phyloP scores from a whole-genome alignment of 1,284 basidiomycete species.

The Tranzscheliella williamsii region DNA sequence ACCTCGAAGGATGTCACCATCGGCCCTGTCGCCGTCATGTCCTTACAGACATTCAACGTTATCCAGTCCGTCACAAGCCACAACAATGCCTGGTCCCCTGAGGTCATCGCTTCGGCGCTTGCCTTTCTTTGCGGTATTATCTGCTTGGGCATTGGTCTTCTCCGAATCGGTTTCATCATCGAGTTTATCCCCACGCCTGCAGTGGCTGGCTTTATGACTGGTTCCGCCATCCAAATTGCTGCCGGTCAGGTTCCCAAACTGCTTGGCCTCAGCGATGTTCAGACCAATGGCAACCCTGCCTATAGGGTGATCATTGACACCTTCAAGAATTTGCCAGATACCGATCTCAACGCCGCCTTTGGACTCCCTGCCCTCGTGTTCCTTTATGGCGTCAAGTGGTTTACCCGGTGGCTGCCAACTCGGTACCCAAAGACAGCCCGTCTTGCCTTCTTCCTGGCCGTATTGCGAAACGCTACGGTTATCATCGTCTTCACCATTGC shows the following conservation, averaged over 20 bases:
- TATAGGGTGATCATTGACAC: conserved; percentile 90
- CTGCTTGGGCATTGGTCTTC: conserved; percentile 86
- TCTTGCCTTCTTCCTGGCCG: conserved; percentile 63
- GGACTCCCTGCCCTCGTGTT: conserved; percentile 76
- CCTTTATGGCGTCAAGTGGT: conserved; percentile 76
- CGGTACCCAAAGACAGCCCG: conserved; percentile 76
- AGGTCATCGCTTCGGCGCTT: conserved; percentile 80
- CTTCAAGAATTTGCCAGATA: conserved; percentile 76
- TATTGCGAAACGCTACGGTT: conserved; percentile 57
- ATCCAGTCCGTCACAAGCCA: conserved; percentile 35
- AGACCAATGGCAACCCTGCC: conserved; percentile 65
- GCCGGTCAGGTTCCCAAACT: conserved; percentile 58
- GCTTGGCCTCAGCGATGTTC: conserved; percentile 46
- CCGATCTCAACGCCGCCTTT: conserved; percentile 83
- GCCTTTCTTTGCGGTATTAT: conserved; percentile 90
- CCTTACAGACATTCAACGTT: conserved; percentile 77
- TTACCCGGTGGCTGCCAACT: conserved; percentile 68
- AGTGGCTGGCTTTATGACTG: conserved; percentile 79
- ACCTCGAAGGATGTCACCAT: conserved; percentile 61
- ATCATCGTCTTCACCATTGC: conserved; percentile 66
- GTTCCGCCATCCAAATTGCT: conserved; percentile 58
- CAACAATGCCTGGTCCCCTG: conserved; percentile 50
- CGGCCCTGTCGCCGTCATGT: conserved; percentile 80
- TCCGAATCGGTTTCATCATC: conserved; percentile 90
- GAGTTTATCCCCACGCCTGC: conserved; percentile 92